phyloP scores from a whole-genome alignment of 768 basidiomycete species.

The Clavulina sp. region DNA sequence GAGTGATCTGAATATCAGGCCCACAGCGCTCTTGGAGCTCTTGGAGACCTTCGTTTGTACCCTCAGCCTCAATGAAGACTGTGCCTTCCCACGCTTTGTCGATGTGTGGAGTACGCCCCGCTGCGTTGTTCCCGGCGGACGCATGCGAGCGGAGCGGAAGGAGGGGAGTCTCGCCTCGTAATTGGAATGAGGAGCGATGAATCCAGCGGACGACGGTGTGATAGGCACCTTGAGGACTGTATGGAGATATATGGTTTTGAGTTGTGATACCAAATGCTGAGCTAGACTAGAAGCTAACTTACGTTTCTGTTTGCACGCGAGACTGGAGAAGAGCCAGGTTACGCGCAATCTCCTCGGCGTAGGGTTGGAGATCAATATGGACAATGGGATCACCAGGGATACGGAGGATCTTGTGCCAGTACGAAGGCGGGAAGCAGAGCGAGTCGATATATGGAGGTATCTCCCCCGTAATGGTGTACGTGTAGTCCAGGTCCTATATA shows the following conservation, averaged over 20 bases:
- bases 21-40: slow-evolving; percentile 64
- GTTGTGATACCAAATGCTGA: not conserved
- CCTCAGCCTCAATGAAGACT: slow-evolving; percentile 70
- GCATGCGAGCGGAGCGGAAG: not conserved
- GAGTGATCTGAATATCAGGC: slow-evolving; percentile 47
- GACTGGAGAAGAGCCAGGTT: slow-evolving; percentile 67
- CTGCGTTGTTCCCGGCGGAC: not conserved
- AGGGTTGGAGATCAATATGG: slow-evolving; percentile 58
- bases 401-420: slow-evolving; percentile 74
- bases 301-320: slow-evolving; percentile 65
- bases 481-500: slow-evolving; percentile 65
- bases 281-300: slow-evolving; percentile 19
- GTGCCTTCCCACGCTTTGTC: slow-evolving; percentile 74
- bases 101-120: slow-evolving; percentile 31
- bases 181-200: slow-evolving; percentile 57
- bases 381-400: slow-evolving; percentile 32
- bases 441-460: slow-evolving; percentile 65
- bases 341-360: slow-evolving; percentile 58
- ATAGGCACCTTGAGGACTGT: slow-evolving; percentile 57
- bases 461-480: slow-evolving; percentile 58
- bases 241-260: not conserved
- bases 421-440: slow-evolving; percentile 69
- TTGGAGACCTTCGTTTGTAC: slow-evolving; percentile 67
- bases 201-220: slow-evolving; percentile 80
- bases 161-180: slow-evolving; percentile 30